Base-by-base conservation (phyloP, 495 filamentous ascomycete species). In the Neurospora sp. region DNA sequence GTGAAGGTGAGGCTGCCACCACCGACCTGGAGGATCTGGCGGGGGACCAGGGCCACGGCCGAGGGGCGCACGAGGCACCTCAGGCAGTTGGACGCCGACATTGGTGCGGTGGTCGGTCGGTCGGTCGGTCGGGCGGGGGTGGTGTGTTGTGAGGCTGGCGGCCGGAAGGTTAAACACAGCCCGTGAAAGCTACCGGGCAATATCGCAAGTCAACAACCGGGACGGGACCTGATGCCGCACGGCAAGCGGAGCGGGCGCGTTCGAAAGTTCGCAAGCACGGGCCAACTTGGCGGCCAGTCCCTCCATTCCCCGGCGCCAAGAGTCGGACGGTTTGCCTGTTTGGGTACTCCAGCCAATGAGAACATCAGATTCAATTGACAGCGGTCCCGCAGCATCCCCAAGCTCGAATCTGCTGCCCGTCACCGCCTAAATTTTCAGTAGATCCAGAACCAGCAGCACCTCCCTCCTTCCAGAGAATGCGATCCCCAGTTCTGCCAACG, bases 21-120 rank as follows among this genome's bases (percentile, higher is more conserved):
- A 31, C 54, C 54, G 54, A 2, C 54, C 54, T 62, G 54, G 54
- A 62, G 41, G 1, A 42, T 69, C 39, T 66, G 46, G n/a, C 69
- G 71, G n/a, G 74, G 62, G 8, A 62, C 46, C 23, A 72, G 75
- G 80, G 81, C 71, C 79, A 78, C 73, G 78, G 79, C 80, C 79
- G 87, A 85, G 82, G 86, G 83, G 84, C 87, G 80, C 76, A 86
- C 84, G 74, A 93, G 87, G 82, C 90, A 92, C 83, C 89, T 86
- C 87, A 89, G 89, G 85, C 91, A 91, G 75, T 86, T 88, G 71
- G 88, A 82, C 75, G 89, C 90, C 80, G 88, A 89, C 92, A 93
- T 93, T 93, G 79, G 79, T 82, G 82, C 81, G 72, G 23, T 71
- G 23, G 72, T 37, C 39, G 42, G 31, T 76, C 31, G 44, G 72